A percentile compares a stretch with the other conserved stretches of the same genome.
These are phyloP conservation scores for Stephania yunnanensis DNA, from an alignment of 164 flowering plant species.

Conservation along the genomic window DNA sequence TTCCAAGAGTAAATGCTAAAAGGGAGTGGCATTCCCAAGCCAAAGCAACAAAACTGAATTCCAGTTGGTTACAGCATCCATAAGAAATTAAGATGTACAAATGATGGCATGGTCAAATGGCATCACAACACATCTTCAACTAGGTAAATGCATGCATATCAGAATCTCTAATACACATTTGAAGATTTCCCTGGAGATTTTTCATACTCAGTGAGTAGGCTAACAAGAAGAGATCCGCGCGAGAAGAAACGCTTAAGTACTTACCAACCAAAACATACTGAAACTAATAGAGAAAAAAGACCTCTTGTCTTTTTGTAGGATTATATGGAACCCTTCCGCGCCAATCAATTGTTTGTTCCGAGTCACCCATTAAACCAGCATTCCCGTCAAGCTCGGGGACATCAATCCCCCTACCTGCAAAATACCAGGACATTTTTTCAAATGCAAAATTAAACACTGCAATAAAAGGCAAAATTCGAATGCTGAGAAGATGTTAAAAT, in stretches of 20 bases:
- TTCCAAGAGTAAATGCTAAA: background rate
- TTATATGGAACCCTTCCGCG: constrained; percentile 25
- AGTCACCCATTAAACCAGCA: constrained; percentile 25
- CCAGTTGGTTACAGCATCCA: background rate
- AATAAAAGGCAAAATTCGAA: background rate
- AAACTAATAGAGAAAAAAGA: constrained; percentile 21
- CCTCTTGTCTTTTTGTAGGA: constrained; percentile 26
- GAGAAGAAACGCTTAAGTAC: background rate
- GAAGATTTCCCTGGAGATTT: constrained; percentile 32
- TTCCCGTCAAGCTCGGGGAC: constrained; percentile 30
- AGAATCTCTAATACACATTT: constrained; percentile 22
- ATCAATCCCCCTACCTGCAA: constrained; percentile 30
- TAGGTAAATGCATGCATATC: constrained; percentile 21
- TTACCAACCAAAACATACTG: background rate
- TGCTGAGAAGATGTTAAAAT: constrained; percentile 5
- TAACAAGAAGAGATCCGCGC: background rate
- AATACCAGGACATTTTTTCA: background rate
- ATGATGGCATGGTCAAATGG: constrained; percentile 1
- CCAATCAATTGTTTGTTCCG: constrained; percentile 24
- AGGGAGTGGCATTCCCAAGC: background rate
- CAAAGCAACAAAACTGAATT: background rate
- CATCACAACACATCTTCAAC: constrained; percentile 12
- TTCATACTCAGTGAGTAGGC: background rate
- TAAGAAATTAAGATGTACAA: background rate
- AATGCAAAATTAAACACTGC: constrained; percentile 7